Base-by-base conservation (phyloP, 2,329 filamentous ascomycete genomes). In the Neurospora sp. region DNA sequence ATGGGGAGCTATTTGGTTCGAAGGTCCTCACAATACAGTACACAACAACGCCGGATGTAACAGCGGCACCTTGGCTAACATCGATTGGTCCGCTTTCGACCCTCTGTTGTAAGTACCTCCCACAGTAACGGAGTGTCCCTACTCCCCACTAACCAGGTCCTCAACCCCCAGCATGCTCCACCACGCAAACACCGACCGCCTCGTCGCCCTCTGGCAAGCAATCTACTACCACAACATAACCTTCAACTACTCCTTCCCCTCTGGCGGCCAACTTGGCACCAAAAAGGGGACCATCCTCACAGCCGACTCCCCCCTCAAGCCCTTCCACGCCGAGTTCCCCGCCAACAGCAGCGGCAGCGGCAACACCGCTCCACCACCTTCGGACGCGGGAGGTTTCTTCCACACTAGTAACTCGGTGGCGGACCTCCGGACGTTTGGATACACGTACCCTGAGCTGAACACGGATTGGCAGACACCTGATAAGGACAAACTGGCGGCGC, bases 101-200 rank as follows among this genome's bases (percentile, higher is more conserved):
- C 79, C 83, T 11, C 74, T 84, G 4, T 85, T 85, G 82, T 83
- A 74, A 71, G 79, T 78, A 11, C 28, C 40, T 43, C 33, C 46
- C 66, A n/a, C 40, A 19, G 7, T 8, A 68, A 38, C 19, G 4
- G 13, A 42, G 17, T 69, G 19, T 19, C 19, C 19, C 19, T 19
- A 19, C 19, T 19, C 19, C 19, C 19, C 19, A 19, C 19, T 19
- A 19, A 19, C 19, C 19, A 19, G 1, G 19, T 19, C 19, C 19
- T 19, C 19, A 19, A 19, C 19, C 19, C 19, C 36, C 70, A 84
- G 82, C 72, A 82, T 83, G 80, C 80, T 86, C 9, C 84, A 85
- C 72, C 83, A 85, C 79, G 78, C 82, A 73, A 89, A 90, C 75
- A 81, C 90, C 69, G 87, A 90, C 75, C 84, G 88, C 19, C 81